Base-by-base conservation (phyloP, 1,284 basidiomycete species). In the Binderoboletus segoi region DNA sequence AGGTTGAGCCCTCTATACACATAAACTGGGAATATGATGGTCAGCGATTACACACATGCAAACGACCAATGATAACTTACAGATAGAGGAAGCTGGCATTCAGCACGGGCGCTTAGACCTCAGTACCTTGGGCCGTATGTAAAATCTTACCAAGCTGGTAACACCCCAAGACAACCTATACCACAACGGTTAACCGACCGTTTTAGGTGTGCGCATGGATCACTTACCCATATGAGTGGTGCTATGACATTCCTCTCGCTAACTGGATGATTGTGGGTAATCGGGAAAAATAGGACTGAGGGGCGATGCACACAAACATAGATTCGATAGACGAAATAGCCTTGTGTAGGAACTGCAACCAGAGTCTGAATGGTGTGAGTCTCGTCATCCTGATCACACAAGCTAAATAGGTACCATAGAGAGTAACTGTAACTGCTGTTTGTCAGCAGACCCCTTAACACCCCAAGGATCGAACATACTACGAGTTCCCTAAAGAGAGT, bases 251-350 rank as follows among this genome's bases (percentile, higher is more conserved):
- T 41, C 15, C 11, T 30, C 13, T 26, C 38, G 15, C 38, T 50
- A 24, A 50, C 48, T 50, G 7, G 13, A 32, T 6, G 21, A 8
- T 7, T 32, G 7, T 50, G 15, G 30, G 13, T 35, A 12, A 16
- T 15, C 13, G 28, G 15, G 23, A 10, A 43, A 12, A 40, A 42
- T 26, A 23, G 7, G 16, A 2, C 3, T 0, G 16, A 23, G n/a
- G 13, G 16, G 12, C 1, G 7, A 32, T 11, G 50, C 63, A 16
- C 24, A 64, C 64, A 49, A 0, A 55, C 1, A 8, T 57, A 64
- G 20, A 67, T 46, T 40, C 62, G 62, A 37, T 67, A 37, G n/a
- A 58, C 43, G 18, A 63, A 58, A 59, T 52, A 66, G 2, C 58
- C 64, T n/a, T 63, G 57, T 0, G 48, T 16, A 5, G 35, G 26